phyloP scores from a whole-genome alignment of 305 asterid genomes.

The Euphrasia arctica region DNA sequence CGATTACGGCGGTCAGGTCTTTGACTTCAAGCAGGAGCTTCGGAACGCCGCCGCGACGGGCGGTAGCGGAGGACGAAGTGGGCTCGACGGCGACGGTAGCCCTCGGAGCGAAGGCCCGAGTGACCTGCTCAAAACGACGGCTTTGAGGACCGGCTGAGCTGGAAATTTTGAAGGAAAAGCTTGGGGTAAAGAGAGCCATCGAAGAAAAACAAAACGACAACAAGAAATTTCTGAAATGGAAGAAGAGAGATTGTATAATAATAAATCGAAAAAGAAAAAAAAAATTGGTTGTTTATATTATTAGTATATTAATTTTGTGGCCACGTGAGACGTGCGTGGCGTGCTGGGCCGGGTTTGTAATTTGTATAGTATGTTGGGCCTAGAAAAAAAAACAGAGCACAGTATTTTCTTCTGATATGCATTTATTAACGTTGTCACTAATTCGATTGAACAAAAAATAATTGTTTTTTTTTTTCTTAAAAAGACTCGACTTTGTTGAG shows the following conservation, averaged over 20 bases:
- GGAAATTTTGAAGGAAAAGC: constrained; percentile 35
- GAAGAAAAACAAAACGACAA: constrained; percentile 7
- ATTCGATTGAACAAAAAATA: no score
- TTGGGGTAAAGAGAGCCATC: constrained; percentile 63
- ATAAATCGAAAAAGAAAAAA: no score
- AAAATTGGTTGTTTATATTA: no score
- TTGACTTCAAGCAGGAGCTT: constrained; percentile 78
- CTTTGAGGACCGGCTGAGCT: constrained; percentile 30
- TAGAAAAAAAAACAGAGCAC: no score
- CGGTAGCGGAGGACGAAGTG: constrained; percentile 42
- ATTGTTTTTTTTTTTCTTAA: no score
- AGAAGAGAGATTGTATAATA: neutral
- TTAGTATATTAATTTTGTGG: neutral
- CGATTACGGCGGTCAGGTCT: constrained; percentile 66
- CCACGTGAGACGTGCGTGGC: constrained; percentile 22
- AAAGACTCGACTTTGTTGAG: neutral
- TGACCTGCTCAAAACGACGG: constrained; percentile 30
- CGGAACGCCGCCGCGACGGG: constrained; percentile 31
- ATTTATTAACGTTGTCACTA: no score
- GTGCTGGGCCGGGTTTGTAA: neutral
- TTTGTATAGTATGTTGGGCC: neutral
- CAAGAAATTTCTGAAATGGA: neutral
- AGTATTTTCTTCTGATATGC: no score
- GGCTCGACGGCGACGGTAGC: constrained; percentile 59
- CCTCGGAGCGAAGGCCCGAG: constrained; percentile 31